These are phyloP conservation scores for Pleurotus ostreatus DNA, from an alignment of 768 basidiomycete genomes.

Conservation along the genomic window DNA sequence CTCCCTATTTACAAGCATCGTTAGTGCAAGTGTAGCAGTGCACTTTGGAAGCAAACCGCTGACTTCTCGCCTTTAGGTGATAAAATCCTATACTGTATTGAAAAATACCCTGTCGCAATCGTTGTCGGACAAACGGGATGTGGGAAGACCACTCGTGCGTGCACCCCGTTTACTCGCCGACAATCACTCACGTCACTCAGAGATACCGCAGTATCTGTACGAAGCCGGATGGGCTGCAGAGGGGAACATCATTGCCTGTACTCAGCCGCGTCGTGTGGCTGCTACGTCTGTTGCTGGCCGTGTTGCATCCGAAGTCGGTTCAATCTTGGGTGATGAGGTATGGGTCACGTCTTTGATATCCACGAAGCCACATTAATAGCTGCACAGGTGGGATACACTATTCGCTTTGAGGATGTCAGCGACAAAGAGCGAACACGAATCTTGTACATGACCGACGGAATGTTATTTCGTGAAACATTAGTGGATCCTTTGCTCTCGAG, in stretches of 20 bases:
- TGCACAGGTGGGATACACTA: constrained; percentile 91
- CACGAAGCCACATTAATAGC: constrained; percentile 4
- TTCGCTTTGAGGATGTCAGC: constrained; percentile 93
- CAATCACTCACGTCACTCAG: constrained; percentile 31
- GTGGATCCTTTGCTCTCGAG: constrained; percentile 88
- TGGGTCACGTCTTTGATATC: constrained; percentile 10
- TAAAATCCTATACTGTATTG: constrained; percentile 78
- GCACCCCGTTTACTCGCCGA: not conserved
- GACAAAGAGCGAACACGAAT: constrained; percentile 83
- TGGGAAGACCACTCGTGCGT: constrained; percentile 95
- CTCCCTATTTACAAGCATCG: constrained; percentile 92
- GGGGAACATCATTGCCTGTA: constrained; percentile 86
- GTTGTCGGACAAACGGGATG: constrained; percentile 95
- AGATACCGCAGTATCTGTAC: constrained; percentile 91
- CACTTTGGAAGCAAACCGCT: constrained; percentile 6
- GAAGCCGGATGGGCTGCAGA: constrained; percentile 91
- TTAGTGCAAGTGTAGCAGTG: constrained; percentile 27
- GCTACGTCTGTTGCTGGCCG: constrained; percentile 91
- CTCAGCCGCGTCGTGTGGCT: constrained; percentile 89
- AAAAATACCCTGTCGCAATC: constrained; percentile 79
- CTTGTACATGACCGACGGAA: constrained; percentile 96
- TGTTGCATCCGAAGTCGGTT: constrained; percentile 90
- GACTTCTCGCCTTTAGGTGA: constrained; percentile 43
- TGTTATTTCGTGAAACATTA: constrained; percentile 93
- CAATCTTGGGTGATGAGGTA: constrained; percentile 85